Base-by-base conservation (phyloP, 1,284 basidiomycete genomes). In the Heliocybe sulcata region DNA sequence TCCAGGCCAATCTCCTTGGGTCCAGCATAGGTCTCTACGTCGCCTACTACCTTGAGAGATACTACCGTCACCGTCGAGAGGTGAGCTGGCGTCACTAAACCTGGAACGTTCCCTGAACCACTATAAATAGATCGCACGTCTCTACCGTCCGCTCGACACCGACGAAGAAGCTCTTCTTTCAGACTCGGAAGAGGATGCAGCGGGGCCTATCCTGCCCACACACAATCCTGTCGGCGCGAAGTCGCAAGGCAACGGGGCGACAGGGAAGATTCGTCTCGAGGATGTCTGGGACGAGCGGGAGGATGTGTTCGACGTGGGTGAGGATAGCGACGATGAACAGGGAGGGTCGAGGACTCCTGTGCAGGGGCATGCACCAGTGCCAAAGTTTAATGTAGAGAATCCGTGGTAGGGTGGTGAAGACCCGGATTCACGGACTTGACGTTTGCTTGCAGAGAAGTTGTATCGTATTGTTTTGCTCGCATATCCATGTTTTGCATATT, bases 1-100 rank as follows among this genome's bases (percentile, higher is more conserved):
- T 6, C 14, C 58, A 91, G 89, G 92, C 92, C 11, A 95, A 95
- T 65, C 68, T 94, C n/a, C 66, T 87, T 19, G 92, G 92, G 8
- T 87, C 88, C 0, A 72, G 80, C 0, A 67, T 91, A 2, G 93
- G 92, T 1, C 71, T 95, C 11, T 83, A 81, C 61, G 65, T 75
- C 51, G 74, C 85, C 0, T 91, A 82, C 64, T 69, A 89, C 58
- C 68, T 87, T 45, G 90, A 92, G 64, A 77, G 75, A 54, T 81
- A 90, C 60, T 85, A 92, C 66, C 83, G 89, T 19, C 79, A 82
- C 58, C 76, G 90, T 60, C 79, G 85, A 68, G 89, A 92, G 74
- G 87, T 87, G 63, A 31, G 19, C 23, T 25, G 57, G 33, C 42
- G 38, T 23, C 51, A 58, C 35, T 23, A 35, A n/a, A 42, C 45